Conservation (phyloP, 2,329 filamentous ascomycete genomes). For the Aureobasidium sp. region DNA sequence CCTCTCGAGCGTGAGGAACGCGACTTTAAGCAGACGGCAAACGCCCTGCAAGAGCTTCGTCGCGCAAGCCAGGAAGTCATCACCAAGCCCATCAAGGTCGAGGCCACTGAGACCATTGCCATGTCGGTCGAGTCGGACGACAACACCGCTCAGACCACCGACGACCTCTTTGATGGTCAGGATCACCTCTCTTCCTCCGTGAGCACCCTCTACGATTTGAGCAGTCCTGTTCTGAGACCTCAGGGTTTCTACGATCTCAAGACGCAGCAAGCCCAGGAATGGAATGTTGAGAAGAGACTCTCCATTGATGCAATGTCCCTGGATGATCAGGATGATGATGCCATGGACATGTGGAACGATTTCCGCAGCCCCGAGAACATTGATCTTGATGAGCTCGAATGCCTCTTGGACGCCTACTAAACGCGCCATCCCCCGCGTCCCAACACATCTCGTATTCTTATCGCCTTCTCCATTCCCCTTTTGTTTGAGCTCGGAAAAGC, state of each 20-base stretch:
- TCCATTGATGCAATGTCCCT: slow-evolving; percentile 17
- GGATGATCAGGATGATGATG: slow-evolving; percentile 20
- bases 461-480: background rate
- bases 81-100: slow-evolving; percentile 22
- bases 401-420: slow-evolving; percentile 59
- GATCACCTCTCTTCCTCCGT: slow-evolving; percentile 42
- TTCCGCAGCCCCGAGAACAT: slow-evolving; percentile 73
- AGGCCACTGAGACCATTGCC: slow-evolving; percentile 26
- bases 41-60: slow-evolving; percentile 58
- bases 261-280: slow-evolving; percentile 4
- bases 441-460: background rate
- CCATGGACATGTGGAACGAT: slow-evolving; percentile 24
- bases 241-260: slow-evolving; percentile 14
- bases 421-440: background rate
- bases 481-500: slow-evolving; percentile 10
- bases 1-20: slow-evolving; percentile 90
- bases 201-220: slow-evolving; percentile 32
- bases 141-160: slow-evolving; percentile 40
- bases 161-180: slow-evolving; percentile 40
- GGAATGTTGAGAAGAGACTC: slow-evolving; percentile 8
- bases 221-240: slow-evolving; percentile 40
- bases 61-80: slow-evolving; percentile 31
- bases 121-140: slow-evolving; percentile 40
- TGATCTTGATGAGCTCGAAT: slow-evolving; percentile 87
- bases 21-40: slow-evolving; percentile 93